Evolutionary conservation across 2,329 filamentous ascomycete genomes (phyloP).

Genomic region (Epicoccum sorghinum): DNA sequence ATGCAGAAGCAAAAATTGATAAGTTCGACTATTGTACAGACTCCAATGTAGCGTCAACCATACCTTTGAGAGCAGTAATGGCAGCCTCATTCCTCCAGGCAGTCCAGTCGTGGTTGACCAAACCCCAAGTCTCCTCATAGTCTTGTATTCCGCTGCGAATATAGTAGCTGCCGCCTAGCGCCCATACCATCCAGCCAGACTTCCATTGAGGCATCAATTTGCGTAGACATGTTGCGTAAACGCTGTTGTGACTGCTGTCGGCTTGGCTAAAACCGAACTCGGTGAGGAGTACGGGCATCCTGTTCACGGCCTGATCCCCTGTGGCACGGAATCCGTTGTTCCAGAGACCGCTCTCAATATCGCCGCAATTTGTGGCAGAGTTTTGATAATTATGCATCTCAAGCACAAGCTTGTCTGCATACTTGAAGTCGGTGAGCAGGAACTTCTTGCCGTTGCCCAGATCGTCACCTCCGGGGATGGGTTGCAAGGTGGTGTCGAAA

Average conservation of each 20-base stretch:
- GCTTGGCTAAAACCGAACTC: slow-evolving; percentile 61
- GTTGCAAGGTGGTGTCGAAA: slow-evolving; percentile 62
- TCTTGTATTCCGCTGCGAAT: slow-evolving; percentile 55
- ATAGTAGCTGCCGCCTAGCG: slow-evolving; percentile 65
- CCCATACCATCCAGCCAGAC: slow-evolving; percentile 66
- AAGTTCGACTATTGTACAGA: slow-evolving; percentile 6
- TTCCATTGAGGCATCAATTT: slow-evolving; percentile 62
- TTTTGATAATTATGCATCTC: slow-evolving; percentile 68
- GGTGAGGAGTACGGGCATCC: slow-evolving; percentile 62
- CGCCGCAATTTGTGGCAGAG: slow-evolving; percentile 55
- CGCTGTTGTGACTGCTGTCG: slow-evolving; percentile 55
- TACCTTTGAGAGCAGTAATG: slow-evolving; percentile 57
- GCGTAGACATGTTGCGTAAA: slow-evolving; percentile 60
- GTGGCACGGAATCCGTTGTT: slow-evolving; percentile 62
- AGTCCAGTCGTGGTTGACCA: slow-evolving; percentile 54
- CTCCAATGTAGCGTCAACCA: slow-evolving; percentile 48
- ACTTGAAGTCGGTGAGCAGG: slow-evolving; percentile 55
- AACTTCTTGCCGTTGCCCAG: slow-evolving; percentile 59
- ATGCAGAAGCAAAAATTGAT: too few species aligned
- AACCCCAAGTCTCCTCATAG: slow-evolving; percentile 61
- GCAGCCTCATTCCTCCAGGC: slow-evolving; percentile 48
- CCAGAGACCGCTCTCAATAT: slow-evolving; percentile 56
- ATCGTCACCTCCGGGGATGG: slow-evolving; percentile 57
- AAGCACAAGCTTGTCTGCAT: slow-evolving; percentile 62
- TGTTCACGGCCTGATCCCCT: slow-evolving; percentile 49